Conservation (phyloP, 2,329 filamentous ascomycete genomes). For the Monosporascus ibericus region DNA sequence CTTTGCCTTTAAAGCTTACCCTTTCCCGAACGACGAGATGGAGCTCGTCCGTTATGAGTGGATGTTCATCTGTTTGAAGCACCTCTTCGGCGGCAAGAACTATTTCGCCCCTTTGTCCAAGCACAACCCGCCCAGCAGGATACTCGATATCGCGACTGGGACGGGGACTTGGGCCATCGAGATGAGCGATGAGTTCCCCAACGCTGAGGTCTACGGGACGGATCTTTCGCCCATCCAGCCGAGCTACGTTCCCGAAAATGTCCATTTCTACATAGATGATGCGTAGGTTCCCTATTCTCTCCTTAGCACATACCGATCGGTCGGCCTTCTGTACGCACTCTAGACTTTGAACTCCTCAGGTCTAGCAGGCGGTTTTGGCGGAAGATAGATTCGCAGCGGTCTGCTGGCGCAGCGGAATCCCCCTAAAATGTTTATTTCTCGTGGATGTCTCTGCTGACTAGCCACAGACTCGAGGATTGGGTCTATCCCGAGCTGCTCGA, state of each 20-base stretch:
- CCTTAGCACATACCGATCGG: conserved; percentile 6
- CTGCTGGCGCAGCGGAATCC: no score
- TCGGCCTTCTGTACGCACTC: no score
- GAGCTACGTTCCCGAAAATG: conserved; percentile 60
- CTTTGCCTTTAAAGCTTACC: conserved; percentile 30
- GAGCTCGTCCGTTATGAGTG: conserved; percentile 36
- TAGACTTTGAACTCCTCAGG: no score
- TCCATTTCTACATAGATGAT: conserved; percentile 70
- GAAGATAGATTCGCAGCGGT: no score
- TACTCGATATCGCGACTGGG: conserved; percentile 38
- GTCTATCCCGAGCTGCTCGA: conserved; percentile 48
- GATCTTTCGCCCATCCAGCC: conserved; percentile 66
- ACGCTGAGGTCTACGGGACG: conserved; percentile 53
- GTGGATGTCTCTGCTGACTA: not conserved
- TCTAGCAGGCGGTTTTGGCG: no score
- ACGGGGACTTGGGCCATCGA: conserved; percentile 59
- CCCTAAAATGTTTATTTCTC: no score
- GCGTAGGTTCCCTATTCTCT: conserved; percentile 31
- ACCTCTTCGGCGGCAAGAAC: conserved; percentile 30
- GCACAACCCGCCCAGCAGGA: conserved; percentile 27
- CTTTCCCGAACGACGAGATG: conserved; percentile 37
- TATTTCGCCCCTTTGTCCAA: conserved; percentile 37
- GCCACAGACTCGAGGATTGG: conserved; percentile 40
- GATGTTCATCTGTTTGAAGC: conserved; percentile 32
- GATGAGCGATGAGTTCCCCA: conserved; percentile 57